Evolutionary conservation across 2,329 filamentous ascomycete species (phyloP).

Genomic region (Chaetomium strumarium): DNA sequence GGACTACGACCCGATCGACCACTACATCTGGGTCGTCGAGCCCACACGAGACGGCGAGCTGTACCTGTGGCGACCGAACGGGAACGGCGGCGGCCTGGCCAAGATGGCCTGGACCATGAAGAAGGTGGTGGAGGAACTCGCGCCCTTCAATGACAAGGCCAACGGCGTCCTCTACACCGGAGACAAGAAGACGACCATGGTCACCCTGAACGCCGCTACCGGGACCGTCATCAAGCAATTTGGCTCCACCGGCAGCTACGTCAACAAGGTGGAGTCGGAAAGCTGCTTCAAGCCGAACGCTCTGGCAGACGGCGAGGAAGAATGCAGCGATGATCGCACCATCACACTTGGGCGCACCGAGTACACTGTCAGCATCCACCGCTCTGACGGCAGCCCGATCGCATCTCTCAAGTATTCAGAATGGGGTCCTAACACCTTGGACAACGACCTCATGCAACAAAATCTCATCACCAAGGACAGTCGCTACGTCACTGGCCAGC

Average conservation of each 20-base stretch:
- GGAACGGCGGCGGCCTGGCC: constrained; percentile 52
- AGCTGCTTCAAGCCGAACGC: constrained; percentile 68
- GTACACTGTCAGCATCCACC: constrained; percentile 82
- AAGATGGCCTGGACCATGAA: constrained; percentile 73
- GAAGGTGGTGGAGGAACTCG: constrained; percentile 74
- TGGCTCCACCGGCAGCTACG: constrained; percentile 63
- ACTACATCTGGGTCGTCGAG: constrained; percentile 93
- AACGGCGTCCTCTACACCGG: constrained; percentile 83
- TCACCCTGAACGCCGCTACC: constrained; percentile 81
- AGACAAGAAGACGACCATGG: constrained; percentile 82
- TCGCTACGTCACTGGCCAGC: constrained; percentile 80
- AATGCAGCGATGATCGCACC: constrained; percentile 74
- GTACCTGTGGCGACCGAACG: constrained; percentile 75
- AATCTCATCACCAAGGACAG: constrained; percentile 76
- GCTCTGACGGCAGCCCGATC: constrained; percentile 66
- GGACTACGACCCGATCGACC: constrained; percentile 63
- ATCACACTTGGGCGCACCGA: constrained; percentile 81
- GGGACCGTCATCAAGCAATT: constrained; percentile 81
- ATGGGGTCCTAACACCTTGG: constrained; percentile 88
- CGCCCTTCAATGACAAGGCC: constrained; percentile 69
- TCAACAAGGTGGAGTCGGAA: constrained; percentile 54
- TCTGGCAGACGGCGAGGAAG: constrained; percentile 61
- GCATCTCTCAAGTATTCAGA: constrained; percentile 91
- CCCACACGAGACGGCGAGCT: constrained; percentile 81
- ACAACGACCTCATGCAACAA: constrained; percentile 79